phyloP scores from a whole-genome alignment of 352 stramenopile genomes.

The Hyaloperonospora brassicae region DNA sequence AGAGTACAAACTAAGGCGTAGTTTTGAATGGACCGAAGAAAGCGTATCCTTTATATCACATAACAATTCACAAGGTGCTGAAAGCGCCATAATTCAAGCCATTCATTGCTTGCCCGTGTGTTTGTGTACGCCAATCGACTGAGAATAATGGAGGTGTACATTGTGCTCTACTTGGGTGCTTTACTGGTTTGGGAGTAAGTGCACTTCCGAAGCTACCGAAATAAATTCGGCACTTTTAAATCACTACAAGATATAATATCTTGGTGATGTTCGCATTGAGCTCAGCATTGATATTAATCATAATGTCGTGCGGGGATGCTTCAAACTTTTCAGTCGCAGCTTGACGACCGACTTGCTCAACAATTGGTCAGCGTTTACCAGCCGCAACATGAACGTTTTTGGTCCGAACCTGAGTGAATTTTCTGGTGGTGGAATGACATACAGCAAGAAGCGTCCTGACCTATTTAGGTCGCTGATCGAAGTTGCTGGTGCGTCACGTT shows the following conservation, averaged over 20 bases:
- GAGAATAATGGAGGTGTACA: not conserved
- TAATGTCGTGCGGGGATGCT: not conserved
- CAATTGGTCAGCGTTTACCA: not conserved
- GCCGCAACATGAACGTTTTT: not conserved
- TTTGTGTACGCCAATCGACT: not conserved
- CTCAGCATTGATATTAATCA: not conserved
- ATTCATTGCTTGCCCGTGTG: not conserved
- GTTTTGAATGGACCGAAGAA: not conserved
- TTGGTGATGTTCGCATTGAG: not conserved
- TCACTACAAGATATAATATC: not conserved
- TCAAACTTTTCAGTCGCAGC: not conserved
- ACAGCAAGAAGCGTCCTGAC: not conserved
- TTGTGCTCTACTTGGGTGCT: not conserved
- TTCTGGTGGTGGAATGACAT: not conserved
- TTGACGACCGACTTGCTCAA: not conserved
- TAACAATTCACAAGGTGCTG: not conserved
- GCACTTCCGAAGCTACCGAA: not conserved
- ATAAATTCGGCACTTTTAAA: not conserved
- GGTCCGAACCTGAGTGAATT: not conserved
- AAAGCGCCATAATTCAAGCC: not conserved
- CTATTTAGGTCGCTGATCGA: not conserved
- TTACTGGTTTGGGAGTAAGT: not conserved
- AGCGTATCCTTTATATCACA: not conserved
- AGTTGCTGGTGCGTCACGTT: not conserved
- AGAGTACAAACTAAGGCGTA: not conserved